phyloP scores from a whole-genome alignment of 495 filamentous ascomycete genomes.

The Penicillium subrubescens region DNA sequence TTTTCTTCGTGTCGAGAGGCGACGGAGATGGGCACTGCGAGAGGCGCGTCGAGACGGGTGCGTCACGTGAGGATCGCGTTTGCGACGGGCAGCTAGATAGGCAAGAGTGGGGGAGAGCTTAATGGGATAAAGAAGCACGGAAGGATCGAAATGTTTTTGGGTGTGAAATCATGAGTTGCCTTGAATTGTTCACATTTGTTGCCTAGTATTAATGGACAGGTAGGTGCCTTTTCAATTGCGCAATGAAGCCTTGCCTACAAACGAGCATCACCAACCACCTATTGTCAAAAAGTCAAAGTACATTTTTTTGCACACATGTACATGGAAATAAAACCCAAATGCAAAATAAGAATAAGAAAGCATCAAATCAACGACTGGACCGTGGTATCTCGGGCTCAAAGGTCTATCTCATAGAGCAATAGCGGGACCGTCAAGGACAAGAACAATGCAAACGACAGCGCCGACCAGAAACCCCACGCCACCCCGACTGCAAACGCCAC shows the following conservation, averaged over 20 bases:
- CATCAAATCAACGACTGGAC: constrained; percentile 36
- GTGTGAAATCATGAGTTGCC: neutral
- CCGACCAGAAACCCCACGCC: constrained; percentile 45
- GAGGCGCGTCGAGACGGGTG: constrained; percentile 40
- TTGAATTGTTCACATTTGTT: neutral
- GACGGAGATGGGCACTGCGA: constrained; percentile 39
- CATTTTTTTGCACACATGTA: constrained; percentile 23
- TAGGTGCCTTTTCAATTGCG: neutral
- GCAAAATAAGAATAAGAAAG: constrained; percentile 7
- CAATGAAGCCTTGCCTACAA: neutral
- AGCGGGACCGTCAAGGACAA: constrained; percentile 30
- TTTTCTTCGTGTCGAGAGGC: constrained; percentile 33
- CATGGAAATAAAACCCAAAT: constrained; percentile 15
- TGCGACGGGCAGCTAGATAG: constrained; percentile 1
- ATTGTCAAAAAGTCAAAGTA: constrained; percentile 16
- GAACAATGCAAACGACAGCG: constrained; percentile 43
- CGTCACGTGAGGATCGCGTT: constrained; percentile 40
- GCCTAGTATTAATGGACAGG: neutral
- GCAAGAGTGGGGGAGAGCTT: neutral
- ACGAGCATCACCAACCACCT: neutral
- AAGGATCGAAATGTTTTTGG: neutral
- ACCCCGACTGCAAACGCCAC: constrained; percentile 33
- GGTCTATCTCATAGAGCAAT: constrained; percentile 48
- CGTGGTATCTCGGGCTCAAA: constrained; percentile 53
- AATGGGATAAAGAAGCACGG: neutral